Evolutionary conservation across 2,329 filamentous ascomycete species (phyloP), one percentile per base, ranked within the genome.

Genomic region (Mollisiaceae sp.): DNA sequence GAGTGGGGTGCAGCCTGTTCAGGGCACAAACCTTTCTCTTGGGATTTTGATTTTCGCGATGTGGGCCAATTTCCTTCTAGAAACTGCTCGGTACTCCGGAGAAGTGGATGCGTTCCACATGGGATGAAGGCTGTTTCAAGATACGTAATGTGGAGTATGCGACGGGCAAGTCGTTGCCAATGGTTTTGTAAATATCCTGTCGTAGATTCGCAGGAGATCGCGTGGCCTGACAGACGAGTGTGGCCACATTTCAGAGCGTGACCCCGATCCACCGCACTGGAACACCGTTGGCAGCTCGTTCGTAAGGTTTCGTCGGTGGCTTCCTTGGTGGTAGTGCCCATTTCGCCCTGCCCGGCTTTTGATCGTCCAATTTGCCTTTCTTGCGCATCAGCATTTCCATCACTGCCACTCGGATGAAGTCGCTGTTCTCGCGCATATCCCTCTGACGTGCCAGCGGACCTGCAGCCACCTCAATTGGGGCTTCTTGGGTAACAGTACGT

Each of bases 321-420:
- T 86, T 86, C 68, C 88, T 81, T n/a, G 88, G 86, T 11, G 89
- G 88, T n/a, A 91, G 80, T 8, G 87, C 84, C 83, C 88, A 89
- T 56, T 86, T 83, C n/a, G 88, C 88, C 58, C 88, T 83, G 35
- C 88, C 88, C n/a, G 88, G 86, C 63, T 84, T 84, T 69, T 87
- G 84, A 71, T 88, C 86, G 70, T 89, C 87, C 60, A 91, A 80
- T 76, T 91, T 91, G 70, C 88, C 88, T 52, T 80, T 81, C 72
- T 84, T 86, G 63, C 88, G 85, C 88, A 91, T 91, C 14, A 88
- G 85, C 85, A 91, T 90, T 74, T 91, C 88, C 83, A 91, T 86
- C 59, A 91, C 88, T 41, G 88, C 88, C 62, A 91, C 85, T 70
- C 88, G 85, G 73, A 91, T 90, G 73, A 91, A 91, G 72, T 91